phyloP scores from a whole-genome alignment of 331 rosid species.

The Pyrus hybrid region DNA sequence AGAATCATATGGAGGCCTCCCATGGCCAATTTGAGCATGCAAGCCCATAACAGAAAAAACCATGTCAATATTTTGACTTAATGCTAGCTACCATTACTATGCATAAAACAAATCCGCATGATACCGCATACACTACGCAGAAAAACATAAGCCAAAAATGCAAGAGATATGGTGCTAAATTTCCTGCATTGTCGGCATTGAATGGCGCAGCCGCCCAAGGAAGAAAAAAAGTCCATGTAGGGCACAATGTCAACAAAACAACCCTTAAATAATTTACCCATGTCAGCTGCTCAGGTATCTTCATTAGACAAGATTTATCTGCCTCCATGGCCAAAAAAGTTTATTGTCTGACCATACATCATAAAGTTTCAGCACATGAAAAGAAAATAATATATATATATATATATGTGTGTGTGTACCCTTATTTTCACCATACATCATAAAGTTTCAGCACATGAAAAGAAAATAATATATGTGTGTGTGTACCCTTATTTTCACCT shows the following conservation, averaged over 20 bases:
- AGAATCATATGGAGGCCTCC: neutral
- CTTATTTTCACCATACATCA: too few species aligned
- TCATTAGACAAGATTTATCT: slow-evolving; percentile 14
- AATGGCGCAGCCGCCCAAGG: neutral
- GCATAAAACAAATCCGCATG: neutral
- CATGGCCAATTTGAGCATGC: neutral
- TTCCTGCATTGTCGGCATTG: slow-evolving; percentile 10
- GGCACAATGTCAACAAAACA: slow-evolving; percentile 19
- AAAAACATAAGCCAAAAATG: neutral
- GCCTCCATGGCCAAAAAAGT: slow-evolving; percentile 8
- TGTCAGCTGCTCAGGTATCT: slow-evolving; percentile 31
- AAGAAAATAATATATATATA: too few species aligned
- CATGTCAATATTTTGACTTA: neutral
- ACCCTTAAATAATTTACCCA: slow-evolving; percentile 8
- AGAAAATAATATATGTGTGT: too few species aligned
- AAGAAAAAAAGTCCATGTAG: slow-evolving; percentile 7
- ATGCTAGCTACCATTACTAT: neutral
- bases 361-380: too few species aligned
- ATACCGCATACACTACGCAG: neutral
- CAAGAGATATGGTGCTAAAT: slow-evolving; percentile 8
- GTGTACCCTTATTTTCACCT: too few species aligned
- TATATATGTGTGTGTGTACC: too few species aligned
- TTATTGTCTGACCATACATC: neutral
- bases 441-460: too few species aligned
- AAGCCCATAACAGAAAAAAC: neutral